Percentiles rank a stretch among this genome's conserved stretches.
Conservation (phyloP, 208 protist genomes). For the Trypanosoma caninum region DNA sequence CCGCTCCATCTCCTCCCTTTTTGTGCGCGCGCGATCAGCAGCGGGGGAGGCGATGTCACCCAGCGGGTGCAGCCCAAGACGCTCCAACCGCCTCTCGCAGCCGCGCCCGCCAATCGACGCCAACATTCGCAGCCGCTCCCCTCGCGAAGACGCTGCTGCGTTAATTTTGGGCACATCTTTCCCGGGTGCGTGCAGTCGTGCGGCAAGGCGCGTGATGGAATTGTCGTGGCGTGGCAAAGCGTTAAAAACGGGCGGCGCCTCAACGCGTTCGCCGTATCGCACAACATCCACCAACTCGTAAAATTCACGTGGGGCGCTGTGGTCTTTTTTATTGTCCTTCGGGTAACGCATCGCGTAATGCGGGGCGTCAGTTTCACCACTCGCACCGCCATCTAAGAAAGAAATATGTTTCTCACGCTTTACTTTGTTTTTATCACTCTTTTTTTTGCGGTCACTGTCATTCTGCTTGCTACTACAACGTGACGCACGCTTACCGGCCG, state of each 20-base stretch:
- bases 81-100: constrained; percentile 62
- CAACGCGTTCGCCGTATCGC: constrained; percentile 78
- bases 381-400: constrained; percentile 23
- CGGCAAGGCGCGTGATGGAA: constrained; percentile 61
- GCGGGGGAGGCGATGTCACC: constrained; percentile 26
- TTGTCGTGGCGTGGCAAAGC: constrained; percentile 67
- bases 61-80: constrained; percentile 50
- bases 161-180: background rate
- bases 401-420: constrained; percentile 56
- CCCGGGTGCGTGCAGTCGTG: constrained; percentile 26
- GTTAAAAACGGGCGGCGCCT: constrained; percentile 86
- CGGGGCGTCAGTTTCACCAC: constrained; percentile 12
- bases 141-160: too few relatives aligned
- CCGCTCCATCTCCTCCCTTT: constrained; percentile 58
- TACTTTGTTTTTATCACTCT: background rate
- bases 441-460: background rate
- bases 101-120: constrained; percentile 29
- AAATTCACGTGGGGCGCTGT: constrained; percentile 45
- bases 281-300: constrained; percentile 85
- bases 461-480: background rate
- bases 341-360: constrained; percentile 46
- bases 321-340: constrained; percentile 26
- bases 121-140: constrained; percentile 14
- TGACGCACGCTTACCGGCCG: background rate
- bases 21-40: background rate